Percentiles rank a stretch among this genome's conserved stretches.
Evolutionary conservation across 352 stramenopile genomes (phyloP).

Genomic region (Thraustochytrium striatum): DNA sequence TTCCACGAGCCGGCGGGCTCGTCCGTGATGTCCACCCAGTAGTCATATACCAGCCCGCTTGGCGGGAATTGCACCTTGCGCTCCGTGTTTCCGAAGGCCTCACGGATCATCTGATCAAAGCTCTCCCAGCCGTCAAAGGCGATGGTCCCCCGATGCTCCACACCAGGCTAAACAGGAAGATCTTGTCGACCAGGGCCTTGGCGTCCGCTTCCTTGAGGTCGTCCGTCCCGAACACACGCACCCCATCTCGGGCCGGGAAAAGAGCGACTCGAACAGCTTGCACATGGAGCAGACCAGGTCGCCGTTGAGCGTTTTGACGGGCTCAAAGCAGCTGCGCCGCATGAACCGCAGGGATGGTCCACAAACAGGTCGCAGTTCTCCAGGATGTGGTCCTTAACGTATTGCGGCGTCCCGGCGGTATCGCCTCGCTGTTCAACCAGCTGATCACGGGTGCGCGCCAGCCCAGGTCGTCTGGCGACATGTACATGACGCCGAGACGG

Average conservation of each 20-base stretch:
- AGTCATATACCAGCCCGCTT: constrained; percentile 51
- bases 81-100: constrained; percentile 68
- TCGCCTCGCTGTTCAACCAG: not conserved
- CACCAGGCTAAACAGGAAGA: constrained; percentile 85
- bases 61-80: constrained; percentile 50
- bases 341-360: constrained; percentile 69
- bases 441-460: constrained; percentile 64
- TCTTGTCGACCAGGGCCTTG: constrained; percentile 74
- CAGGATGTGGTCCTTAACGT: constrained; percentile 59
- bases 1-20: constrained; percentile 71
- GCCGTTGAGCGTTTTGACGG: constrained; percentile 79
- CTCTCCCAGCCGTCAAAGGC: constrained; percentile 67
- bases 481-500: constrained; percentile 84
- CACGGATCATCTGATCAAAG: constrained; percentile 84
- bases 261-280: constrained; percentile 83
- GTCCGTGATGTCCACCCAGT: constrained; percentile 68
- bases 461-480: constrained; percentile 72
- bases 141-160: constrained; percentile 82
- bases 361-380: constrained; percentile 82
- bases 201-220: constrained; percentile 62
- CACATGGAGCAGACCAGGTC: constrained; percentile 79
- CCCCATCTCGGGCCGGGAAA: constrained; percentile 56
- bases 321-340: constrained; percentile 77
- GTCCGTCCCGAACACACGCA: constrained; percentile 37
- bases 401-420: not conserved